These are phyloP conservation scores for Xerocomus brunneocitrinus DNA, from an alignment of 768 basidiomycete species.

Conservation along the genomic window DNA sequence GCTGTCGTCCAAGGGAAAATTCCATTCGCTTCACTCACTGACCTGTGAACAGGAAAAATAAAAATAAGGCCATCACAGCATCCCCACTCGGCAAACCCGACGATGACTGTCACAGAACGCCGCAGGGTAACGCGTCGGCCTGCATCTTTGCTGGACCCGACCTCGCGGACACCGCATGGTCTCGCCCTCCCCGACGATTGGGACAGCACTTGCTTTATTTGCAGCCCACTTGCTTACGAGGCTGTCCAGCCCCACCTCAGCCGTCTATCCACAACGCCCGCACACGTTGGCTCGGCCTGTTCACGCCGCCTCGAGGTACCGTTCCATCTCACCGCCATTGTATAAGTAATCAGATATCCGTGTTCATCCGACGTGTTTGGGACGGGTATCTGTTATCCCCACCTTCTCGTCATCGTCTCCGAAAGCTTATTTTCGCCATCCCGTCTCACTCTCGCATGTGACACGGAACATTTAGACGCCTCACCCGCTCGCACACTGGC, in stretches of 20 bases:
- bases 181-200: slow-evolving; percentile 8
- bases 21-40: slow-evolving; percentile 7
- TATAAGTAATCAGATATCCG: neutral
- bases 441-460: neutral
- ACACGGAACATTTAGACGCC: neutral
- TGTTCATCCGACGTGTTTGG: neutral
- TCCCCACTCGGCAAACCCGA: slow-evolving; percentile 15
- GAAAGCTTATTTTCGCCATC: neutral
- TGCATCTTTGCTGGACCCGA: slow-evolving; percentile 5
- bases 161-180: slow-evolving; percentile 27
- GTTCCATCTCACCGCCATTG: neutral
- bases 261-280: neutral
- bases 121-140: slow-evolving; percentile 8
- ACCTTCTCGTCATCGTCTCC: neutral
- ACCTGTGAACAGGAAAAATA: slow-evolving; percentile 6
- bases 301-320: neutral
- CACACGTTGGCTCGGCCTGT: neutral
- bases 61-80: slow-evolving; percentile 11
- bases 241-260: neutral
- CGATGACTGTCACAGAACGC: slow-evolving; percentile 11
- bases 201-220: slow-evolving; percentile 14
- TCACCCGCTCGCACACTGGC: neutral
- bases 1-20: neutral
- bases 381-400: neutral
- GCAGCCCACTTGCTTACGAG: neutral